These are phyloP conservation scores for Croton laevigatus DNA, from an alignment of 441 rosid genomes.

Conservation along the genomic window DNA sequence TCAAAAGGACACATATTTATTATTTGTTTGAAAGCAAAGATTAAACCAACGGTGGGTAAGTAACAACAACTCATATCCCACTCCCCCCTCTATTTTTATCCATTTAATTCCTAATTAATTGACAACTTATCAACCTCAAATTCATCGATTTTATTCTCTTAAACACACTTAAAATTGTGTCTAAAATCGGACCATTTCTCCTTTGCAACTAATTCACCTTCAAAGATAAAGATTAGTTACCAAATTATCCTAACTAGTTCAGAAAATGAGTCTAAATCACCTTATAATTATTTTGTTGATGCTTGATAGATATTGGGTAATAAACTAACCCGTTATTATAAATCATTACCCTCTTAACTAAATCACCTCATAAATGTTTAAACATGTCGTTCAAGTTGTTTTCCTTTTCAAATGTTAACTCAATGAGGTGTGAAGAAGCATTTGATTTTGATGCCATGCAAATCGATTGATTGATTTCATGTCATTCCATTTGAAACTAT, in stretches of 20 bases:
- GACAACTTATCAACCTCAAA: neutral
- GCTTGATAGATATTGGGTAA: neutral
- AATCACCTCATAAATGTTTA: neutral
- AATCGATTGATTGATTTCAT: too few species aligned
- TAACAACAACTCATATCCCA: constrained; percentile 13
- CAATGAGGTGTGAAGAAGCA: too few species aligned
- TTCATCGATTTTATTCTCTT: neutral
- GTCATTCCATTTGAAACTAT: too few species aligned
- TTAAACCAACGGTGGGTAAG: constrained; percentile 47
- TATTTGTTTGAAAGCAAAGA: constrained; percentile 53
- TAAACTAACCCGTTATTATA: neutral
- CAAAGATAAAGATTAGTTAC: constrained; percentile 15
- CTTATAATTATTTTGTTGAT: neutral
- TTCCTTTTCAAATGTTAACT: neutral
- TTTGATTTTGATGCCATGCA: too few species aligned
- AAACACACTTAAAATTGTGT: neutral
- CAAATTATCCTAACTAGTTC: constrained; percentile 7
- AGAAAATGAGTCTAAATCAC: neutral
- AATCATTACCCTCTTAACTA: neutral
- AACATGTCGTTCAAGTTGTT: neutral
- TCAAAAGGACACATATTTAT: constrained; percentile 22
- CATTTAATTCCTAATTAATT: neutral
- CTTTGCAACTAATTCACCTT: neutral
- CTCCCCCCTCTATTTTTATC: neutral
- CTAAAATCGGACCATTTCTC: neutral